A percentile compares a stretch with the other conserved stretches of the same genome.
Evolutionary conservation across 306 rosid species (phyloP).

Genomic region (Quillaja saponaria): DNA sequence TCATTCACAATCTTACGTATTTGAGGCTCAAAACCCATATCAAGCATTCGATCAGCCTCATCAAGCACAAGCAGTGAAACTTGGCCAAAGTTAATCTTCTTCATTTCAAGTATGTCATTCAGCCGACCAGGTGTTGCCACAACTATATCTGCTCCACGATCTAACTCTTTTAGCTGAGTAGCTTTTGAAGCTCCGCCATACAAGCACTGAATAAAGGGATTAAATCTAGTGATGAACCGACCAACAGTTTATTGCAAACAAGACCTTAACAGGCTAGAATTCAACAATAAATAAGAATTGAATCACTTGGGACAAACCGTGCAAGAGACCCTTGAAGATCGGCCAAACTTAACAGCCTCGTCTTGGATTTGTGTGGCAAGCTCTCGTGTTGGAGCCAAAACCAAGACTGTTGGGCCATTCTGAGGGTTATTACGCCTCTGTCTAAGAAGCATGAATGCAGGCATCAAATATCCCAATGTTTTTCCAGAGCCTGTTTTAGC

Average conservation of each 20-base stretch:
- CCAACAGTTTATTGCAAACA: conserved; percentile 16
- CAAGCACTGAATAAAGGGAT: conserved; percentile 71
- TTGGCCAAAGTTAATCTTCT: conserved; percentile 79
- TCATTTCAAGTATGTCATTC: conserved; percentile 95
- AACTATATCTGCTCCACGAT: conserved; percentile 93
- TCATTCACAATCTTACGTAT: conserved; percentile 95
- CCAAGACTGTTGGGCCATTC: conserved; percentile 93
- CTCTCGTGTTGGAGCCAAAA: conserved; percentile 97
- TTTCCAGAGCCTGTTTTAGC: conserved; percentile 99
- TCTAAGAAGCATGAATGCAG: conserved; percentile 87
- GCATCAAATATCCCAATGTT: conserved; percentile 91
- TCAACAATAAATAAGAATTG: neutral
- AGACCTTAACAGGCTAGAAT: neutral
- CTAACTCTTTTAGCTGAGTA: conserved; percentile 85
- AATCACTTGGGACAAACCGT: conserved; percentile 62
- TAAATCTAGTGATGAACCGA: conserved; percentile 26
- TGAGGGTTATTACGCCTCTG: conserved; percentile 72
- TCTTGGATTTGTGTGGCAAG: conserved; percentile 98
- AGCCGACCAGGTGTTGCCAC: conserved; percentile 99
- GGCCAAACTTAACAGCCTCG: conserved; percentile 85
- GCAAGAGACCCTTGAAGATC: conserved; percentile 84
- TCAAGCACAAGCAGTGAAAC: conserved; percentile 97
- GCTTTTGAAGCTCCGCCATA: conserved; percentile 98
- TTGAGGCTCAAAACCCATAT: conserved; percentile 99
- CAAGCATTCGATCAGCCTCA: conserved; percentile 99